phyloP scores from a whole-genome alignment of 1,139 yeast species.

The Pichia inconspicua region DNA sequence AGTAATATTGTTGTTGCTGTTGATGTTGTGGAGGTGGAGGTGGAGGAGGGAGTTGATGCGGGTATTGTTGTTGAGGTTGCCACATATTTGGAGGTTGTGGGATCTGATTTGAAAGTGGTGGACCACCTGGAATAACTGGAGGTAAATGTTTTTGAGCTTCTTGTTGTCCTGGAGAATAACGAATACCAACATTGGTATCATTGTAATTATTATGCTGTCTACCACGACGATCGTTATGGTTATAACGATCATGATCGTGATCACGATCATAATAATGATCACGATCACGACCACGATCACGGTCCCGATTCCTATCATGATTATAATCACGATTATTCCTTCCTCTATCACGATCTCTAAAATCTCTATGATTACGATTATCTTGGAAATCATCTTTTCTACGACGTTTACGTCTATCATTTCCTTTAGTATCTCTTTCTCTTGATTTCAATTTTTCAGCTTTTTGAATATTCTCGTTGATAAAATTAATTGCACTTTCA shows the following conservation, averaged over 20 bases:
- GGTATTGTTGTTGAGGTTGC: neutral
- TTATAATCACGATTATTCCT: constrained; percentile 1
- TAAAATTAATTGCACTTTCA: constrained; percentile 44
- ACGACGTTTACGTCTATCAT: constrained; percentile 4
- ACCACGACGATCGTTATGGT: neutral
- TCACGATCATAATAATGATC: neutral
- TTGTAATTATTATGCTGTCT: constrained; percentile 1
- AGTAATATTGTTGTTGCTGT: constrained; percentile 3
- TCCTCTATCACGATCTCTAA: constrained; percentile 1
- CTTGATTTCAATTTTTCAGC: neutral
- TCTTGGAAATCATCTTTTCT: constrained; percentile 4
- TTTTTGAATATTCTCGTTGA: constrained; percentile 4
- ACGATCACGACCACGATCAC: constrained; percentile 17
- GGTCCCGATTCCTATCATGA: constrained; percentile 18
- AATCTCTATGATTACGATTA: neutral
- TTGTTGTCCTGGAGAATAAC: constrained; percentile 18
- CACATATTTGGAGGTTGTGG: neutral
- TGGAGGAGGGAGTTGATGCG: neutral
- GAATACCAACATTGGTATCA: neutral
- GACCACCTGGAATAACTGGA: constrained; percentile 5
- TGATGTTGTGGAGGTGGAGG: constrained; percentile 1
- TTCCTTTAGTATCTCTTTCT: constrained; percentile 16
- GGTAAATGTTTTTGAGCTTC: constrained; percentile 18
- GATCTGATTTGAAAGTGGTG: neutral
- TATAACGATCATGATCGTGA: neutral